Conservation (phyloP, 176 grass and related monocot genomes). For the Hsuehochloa calcarea region DNA sequence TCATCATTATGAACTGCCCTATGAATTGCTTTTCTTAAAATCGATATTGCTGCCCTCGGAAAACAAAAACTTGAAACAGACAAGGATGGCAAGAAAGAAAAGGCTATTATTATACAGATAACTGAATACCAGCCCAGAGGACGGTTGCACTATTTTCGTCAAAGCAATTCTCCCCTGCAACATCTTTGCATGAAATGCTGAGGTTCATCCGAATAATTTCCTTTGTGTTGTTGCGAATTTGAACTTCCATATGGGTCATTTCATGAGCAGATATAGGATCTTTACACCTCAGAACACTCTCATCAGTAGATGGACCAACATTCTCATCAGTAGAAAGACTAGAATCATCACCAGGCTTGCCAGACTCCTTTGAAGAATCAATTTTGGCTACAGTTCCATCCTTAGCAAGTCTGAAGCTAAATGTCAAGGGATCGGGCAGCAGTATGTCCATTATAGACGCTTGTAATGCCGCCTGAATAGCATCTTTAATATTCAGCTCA, state of each 20-base stretch:
- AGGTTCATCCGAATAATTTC: conserved; percentile 87
- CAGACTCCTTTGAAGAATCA: conserved; percentile 26
- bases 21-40: not conserved
- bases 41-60: not conserved
- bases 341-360: conserved; percentile 2
- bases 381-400: conserved; percentile 19
- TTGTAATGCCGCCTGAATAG: conserved; percentile 85
- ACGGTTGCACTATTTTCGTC: conserved; percentile 80
- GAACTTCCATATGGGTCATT: conserved; percentile 81
- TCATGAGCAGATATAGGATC: conserved; percentile 75
- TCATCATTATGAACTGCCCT: not conserved
- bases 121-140: conserved; percentile 70
- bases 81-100: not conserved
- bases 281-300: conserved; percentile 40
- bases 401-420: conserved; percentile 76
- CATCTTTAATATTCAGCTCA: conserved; percentile 96
- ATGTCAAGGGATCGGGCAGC: conserved; percentile 88
- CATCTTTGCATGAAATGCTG: conserved; percentile 87
- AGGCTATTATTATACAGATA: not conserved
- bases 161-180: conserved; percentile 83
- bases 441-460: conserved; percentile 93
- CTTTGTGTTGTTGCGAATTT: conserved; percentile 90
- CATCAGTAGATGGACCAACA: conserved; percentile 22
- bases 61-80: not conserved
- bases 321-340: conserved; percentile 4